Conservation (phyloP, 768 basidiomycete species). For the Collybia mongolica region DNA sequence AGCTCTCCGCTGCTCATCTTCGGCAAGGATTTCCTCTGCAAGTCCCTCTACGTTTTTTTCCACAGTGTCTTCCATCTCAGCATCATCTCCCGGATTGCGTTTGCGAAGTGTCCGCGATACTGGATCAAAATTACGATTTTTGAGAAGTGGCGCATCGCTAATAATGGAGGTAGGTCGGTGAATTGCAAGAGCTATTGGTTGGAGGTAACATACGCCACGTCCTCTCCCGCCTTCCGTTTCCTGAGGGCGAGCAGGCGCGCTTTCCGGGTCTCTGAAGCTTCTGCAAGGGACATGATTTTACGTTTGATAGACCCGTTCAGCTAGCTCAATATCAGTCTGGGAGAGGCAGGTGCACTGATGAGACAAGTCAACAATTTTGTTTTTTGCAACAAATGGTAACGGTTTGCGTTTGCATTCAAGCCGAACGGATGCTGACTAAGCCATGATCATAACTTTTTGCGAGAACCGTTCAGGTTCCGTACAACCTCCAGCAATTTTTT, state of each 20-base stretch:
- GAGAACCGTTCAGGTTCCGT: neutral
- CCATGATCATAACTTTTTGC: conserved; percentile 1
- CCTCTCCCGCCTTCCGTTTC: conserved; percentile 65
- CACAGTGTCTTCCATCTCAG: conserved; percentile 75
- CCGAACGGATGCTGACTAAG: conserved; percentile 30
- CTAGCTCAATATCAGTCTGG: too few species aligned
- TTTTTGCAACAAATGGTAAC: too few species aligned
- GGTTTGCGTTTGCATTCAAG: too few species aligned
- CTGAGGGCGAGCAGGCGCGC: conserved; percentile 76
- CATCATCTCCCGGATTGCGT: conserved; percentile 51
- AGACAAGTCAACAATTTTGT: too few species aligned
- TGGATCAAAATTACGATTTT: conserved; percentile 88
- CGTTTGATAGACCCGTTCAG: neutral
- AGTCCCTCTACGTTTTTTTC: conserved; percentile 84
- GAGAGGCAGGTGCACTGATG: too few species aligned
- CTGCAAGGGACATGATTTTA: conserved; percentile 55
- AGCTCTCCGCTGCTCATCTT: conserved; percentile 81
- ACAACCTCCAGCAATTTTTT: neutral
- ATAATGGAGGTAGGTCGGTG: conserved; percentile 10
- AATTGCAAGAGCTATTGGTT: neutral
- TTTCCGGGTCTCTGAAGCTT: conserved; percentile 79
- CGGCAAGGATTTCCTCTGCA: conserved; percentile 79
- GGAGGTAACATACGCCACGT: conserved; percentile 34
- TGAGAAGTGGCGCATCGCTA: conserved; percentile 48
- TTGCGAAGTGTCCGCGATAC: conserved; percentile 78